Evolutionary conservation across 176 grass and related monocot genomes (phyloP).

Genomic region (Oryza rufipogon): DNA sequence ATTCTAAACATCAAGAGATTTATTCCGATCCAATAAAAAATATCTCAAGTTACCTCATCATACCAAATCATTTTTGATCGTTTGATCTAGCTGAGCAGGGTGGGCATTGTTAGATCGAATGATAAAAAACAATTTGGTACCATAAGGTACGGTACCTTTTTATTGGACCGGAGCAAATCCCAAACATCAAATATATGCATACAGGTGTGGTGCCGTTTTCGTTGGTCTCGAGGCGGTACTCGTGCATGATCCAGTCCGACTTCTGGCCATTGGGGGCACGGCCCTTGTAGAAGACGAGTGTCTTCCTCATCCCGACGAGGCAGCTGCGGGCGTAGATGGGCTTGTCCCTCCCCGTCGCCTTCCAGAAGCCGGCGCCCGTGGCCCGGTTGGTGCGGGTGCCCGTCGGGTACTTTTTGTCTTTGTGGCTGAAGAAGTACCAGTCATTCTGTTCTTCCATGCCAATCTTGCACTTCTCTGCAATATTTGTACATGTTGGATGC

Average conservation of each 20-base stretch:
- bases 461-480: conserved; percentile 79
- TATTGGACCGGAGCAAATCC: too few relatives aligned
- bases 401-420: conserved; percentile 97
- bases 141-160: too few relatives aligned
- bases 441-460: conserved; percentile 92
- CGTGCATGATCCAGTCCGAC: conserved; percentile 99
- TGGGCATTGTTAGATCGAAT: too few relatives aligned
- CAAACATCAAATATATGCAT: neutral
- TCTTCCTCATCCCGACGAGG: conserved; percentile 94
- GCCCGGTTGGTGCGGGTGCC: conserved; percentile 90
- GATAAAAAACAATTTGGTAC: too few relatives aligned
- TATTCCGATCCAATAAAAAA: too few relatives aligned
- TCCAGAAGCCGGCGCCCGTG: conserved; percentile 87
- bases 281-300: conserved; percentile 91
- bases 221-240: conserved; percentile 89
- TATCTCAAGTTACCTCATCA: too few relatives aligned
- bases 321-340: conserved; percentile 78
- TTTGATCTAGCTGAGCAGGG: too few relatives aligned
- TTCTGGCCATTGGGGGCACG: conserved; percentile 94
- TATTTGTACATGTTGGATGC: neutral
- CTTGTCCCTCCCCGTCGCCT: conserved; percentile 97
- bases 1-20: too few relatives aligned
- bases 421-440: conserved; percentile 99
- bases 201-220: conserved; percentile 67
- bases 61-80: too few relatives aligned